Evolutionary conservation across 1,284 basidiomycete genomes (phyloP).

Genomic region (Ganoderma lucidum): DNA sequence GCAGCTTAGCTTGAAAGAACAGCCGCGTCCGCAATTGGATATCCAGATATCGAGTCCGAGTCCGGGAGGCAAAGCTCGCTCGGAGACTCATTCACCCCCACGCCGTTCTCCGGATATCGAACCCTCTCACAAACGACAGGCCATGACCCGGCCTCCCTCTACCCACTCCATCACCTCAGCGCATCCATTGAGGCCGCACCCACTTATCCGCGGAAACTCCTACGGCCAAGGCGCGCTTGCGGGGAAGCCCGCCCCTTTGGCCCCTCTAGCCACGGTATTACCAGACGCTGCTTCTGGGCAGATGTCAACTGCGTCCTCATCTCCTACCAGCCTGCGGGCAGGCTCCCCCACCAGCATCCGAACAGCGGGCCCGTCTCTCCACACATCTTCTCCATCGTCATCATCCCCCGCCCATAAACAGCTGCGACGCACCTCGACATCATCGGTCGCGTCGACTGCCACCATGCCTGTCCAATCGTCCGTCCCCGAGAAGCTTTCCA

Average conservation of each 20-base stretch:
- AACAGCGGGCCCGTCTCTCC: conserved; percentile 41
- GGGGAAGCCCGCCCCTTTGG: conserved; percentile 61
- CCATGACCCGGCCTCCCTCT: conserved; percentile 68
- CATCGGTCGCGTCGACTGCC: conserved; percentile 66
- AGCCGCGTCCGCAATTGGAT: conserved; percentile 31
- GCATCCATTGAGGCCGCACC: conserved; percentile 67
- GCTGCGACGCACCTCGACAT: conserved; percentile 67
- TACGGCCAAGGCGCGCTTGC: conserved; percentile 50
- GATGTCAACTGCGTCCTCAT: conserved; percentile 51
- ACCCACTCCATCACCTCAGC: conserved; percentile 57
- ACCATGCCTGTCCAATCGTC: conserved; percentile 61
- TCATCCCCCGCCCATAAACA: conserved; percentile 41
- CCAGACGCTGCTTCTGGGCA: conserved; percentile 56
- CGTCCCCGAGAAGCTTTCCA: conserved; percentile 42
- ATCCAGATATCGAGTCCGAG: conserved; percentile 38
- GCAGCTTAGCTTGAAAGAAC: conserved; percentile 24
- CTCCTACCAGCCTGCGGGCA: conserved; percentile 38
- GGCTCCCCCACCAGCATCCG: conserved; percentile 45
- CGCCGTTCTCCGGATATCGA: conserved; percentile 41
- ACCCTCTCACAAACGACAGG: conserved; percentile 41
- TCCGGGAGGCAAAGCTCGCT: conserved; percentile 45
- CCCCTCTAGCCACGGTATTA: conserved; percentile 66
- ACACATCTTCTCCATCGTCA: conserved; percentile 40
- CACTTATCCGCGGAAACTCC: conserved; percentile 77
- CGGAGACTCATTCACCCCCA: conserved; percentile 53